Evolutionary conservation across 176 grass and related monocot species (phyloP), one percentile per base, ranked within the genome.

Genomic region (Alopecurus myosuroides): DNA sequence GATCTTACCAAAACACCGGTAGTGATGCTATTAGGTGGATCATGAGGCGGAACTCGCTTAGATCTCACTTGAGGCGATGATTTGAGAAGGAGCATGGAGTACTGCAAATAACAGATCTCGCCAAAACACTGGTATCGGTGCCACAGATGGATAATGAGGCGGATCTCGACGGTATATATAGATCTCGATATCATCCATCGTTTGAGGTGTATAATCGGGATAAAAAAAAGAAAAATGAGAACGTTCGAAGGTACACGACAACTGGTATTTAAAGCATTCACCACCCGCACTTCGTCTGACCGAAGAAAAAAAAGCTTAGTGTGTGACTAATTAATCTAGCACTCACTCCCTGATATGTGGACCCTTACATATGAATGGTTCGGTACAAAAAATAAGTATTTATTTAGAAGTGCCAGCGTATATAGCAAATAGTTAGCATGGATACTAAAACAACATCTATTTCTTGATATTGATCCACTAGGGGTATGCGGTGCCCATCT

Each of bases 171-270:
- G 34, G 25, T 1, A 20, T 66, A 64, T 1, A 20, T 66, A 64
- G 33, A 36, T 67, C 31, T 36, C 31, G 20, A 4, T 36, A 20
- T 9, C 10, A 37, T 31, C 0, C 5, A 66, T 20, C 7, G 2
- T 66, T 10, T 2, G 6, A 34, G 30, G 17, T 19, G 17, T 35
- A 19, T 19, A 19, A 66, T 33, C 7, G 11, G 18, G 31, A 8
- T 4, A 6, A 0, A 1, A 0, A 34, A 35, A 6, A 15, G 19
- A 2, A 51, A 78, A 41, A 9, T 20, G 15, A 10, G 42, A 64
- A 0, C 0, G 3, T 2, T 23, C 17, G 20, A 2, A 6, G 2
- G n/a, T 31, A 14, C 0, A 4, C 6, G 8, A 0, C 0, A 17
- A n/a, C 0, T 0, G 2, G 0, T 44, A 76, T 28, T 76, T 87